Conservation (phyloP, 768 basidiomycete genomes). For the Termitomyces sp. region DNA sequence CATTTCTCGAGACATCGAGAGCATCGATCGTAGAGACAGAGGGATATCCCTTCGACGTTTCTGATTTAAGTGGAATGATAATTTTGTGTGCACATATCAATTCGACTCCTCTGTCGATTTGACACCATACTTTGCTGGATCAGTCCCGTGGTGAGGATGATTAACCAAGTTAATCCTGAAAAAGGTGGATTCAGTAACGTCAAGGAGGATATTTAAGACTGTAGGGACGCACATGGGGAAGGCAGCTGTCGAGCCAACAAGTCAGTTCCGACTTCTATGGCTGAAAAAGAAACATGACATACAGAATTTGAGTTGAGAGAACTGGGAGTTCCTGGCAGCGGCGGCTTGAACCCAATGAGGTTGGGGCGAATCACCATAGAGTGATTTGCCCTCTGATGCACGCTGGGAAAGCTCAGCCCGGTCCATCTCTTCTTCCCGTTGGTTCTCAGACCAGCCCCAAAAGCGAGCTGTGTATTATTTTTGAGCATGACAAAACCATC, state of each 20-base stretch:
- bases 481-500: background rate
- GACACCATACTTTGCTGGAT: slow-evolving; percentile 74
- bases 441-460: slow-evolving; percentile 94
- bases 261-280: slow-evolving; percentile 9
- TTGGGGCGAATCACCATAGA: slow-evolving; percentile 83
- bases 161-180: slow-evolving; percentile 93
- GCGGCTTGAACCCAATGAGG: slow-evolving; percentile 83
- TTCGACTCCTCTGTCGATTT: slow-evolving; percentile 21
- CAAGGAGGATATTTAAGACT: background rate
- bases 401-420: slow-evolving; percentile 73
- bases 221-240: slow-evolving; percentile 69
- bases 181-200: slow-evolving; percentile 5
- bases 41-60: background rate
- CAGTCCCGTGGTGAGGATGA: slow-evolving; percentile 83
- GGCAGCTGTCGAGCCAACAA: slow-evolving; percentile 37
- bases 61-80: background rate
- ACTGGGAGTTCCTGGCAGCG: slow-evolving; percentile 85
- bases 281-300: slow-evolving; percentile 26
- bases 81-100: background rate
- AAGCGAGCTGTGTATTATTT: slow-evolving; percentile 62
- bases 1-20: background rate
- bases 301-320: slow-evolving; percentile 93
- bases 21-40: background rate
- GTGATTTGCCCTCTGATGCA: slow-evolving; percentile 72
- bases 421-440: slow-evolving; percentile 76